Conservation (phyloP, 2,329 filamentous ascomycete species). For the Aspergillus luchuensis region DNA sequence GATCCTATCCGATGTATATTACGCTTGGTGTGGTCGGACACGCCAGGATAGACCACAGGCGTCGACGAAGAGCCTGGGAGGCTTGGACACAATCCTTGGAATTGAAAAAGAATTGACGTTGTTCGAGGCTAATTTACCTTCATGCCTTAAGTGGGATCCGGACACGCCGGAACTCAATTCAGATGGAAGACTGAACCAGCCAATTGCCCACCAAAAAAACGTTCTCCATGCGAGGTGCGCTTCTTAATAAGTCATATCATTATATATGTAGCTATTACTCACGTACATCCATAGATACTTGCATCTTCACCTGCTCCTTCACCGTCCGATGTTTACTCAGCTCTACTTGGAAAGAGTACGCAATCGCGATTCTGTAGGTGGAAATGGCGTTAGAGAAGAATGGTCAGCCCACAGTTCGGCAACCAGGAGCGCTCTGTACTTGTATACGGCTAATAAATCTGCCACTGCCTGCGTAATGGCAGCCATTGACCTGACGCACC, state of each 20-base stretch:
- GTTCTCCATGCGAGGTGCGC: slow-evolving; percentile 34
- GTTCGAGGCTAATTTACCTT: too few relatives aligned
- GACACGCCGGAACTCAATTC: too few relatives aligned
- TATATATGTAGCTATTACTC: background rate
- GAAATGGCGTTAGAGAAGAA: background rate
- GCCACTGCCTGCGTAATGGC: slow-evolving; percentile 34
- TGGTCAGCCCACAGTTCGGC: slow-evolving; percentile 10
- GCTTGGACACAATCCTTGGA: slow-evolving; percentile 30
- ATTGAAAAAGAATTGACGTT: slow-evolving; percentile 28
- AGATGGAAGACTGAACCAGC: background rate
- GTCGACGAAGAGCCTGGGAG: background rate
- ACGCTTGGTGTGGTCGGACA: slow-evolving; percentile 28
- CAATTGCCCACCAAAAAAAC: slow-evolving; percentile 29
- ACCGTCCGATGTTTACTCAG: slow-evolving; percentile 39
- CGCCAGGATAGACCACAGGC: background rate
- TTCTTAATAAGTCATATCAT: background rate
- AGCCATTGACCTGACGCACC: slow-evolving; percentile 33
- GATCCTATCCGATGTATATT: slow-evolving; percentile 40
- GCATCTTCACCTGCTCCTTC: slow-evolving; percentile 36
- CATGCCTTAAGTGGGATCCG: too few relatives aligned
- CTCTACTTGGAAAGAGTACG: slow-evolving; percentile 28
- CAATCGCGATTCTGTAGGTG: background rate
- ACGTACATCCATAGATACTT: slow-evolving; percentile 28
- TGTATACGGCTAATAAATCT: slow-evolving; percentile 31
- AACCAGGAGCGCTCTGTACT: slow-evolving; percentile 21